Conservation (phyloP, 176 grass and related monocot genomes). For the Secale cereale region DNA sequence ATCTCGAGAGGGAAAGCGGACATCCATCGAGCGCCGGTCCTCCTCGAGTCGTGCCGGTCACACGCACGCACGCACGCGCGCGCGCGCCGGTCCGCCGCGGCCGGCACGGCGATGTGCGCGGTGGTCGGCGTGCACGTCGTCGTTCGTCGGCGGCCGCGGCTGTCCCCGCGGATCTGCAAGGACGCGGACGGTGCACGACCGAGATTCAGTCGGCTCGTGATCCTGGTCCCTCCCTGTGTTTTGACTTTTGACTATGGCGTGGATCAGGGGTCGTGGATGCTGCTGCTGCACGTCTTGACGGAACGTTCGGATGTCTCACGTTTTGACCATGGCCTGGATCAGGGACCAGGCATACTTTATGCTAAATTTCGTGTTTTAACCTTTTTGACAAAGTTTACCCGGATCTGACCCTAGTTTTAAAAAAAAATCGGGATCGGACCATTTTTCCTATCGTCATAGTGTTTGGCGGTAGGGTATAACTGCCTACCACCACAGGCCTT, state of each 20-base stretch:
- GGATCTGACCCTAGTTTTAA: no score
- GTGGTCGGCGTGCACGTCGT: not conserved
- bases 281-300: not conserved
- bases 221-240: not conserved
- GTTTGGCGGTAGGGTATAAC: no score
- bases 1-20: conserved; percentile 25
- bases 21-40: conserved; percentile 12
- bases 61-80: not conserved
- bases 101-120: not conserved
- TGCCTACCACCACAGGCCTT: no score
- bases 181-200: not conserved
- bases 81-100: conserved; percentile 1
- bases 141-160: not conserved
- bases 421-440: no score
- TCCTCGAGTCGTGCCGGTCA: conserved; percentile 11
- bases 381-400: no score
- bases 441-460: no score
- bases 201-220: not conserved
- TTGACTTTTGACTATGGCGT: not conserved
- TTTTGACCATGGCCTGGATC: not conserved
- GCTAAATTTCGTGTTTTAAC: no score
- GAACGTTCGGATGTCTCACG: not conserved
- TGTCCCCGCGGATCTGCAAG: no score
- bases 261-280: no score
- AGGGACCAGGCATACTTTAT: no score